phyloP scores from a whole-genome alignment of 257 asterid genomes.

The Cinchona pubescens region DNA sequence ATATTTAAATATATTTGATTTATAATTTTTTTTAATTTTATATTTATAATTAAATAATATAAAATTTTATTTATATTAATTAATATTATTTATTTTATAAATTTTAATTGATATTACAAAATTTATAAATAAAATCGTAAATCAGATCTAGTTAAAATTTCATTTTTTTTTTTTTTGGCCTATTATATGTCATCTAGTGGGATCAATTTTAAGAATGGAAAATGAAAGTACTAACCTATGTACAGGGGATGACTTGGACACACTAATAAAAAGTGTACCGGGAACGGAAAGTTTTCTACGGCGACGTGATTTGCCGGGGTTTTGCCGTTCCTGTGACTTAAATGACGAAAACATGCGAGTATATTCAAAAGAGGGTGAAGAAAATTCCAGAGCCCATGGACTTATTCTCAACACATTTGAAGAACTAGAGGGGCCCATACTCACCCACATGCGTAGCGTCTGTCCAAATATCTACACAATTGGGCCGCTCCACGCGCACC shows the following conservation, averaged over 20 bases:
- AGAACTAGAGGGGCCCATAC: constrained; percentile 49
- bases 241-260: constrained; percentile 45
- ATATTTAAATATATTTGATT: no score
- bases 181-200: no score
- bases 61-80: no score
- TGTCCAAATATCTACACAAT: constrained; percentile 52
- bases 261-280: constrained; percentile 28
- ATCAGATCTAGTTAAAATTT: no score
- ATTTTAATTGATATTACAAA: no score
- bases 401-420: constrained; percentile 61
- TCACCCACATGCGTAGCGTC: constrained; percentile 39
- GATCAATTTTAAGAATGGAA: no score
- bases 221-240: not conserved
- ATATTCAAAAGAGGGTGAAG: constrained; percentile 26
- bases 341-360: constrained; percentile 20
- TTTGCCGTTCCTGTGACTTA: constrained; percentile 22
- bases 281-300: constrained; percentile 34
- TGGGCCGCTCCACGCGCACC: constrained; percentile 60
- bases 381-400: constrained; percentile 38
- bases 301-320: constrained; percentile 35
- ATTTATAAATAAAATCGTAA: no score
- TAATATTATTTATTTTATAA: no score
- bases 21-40: no score
- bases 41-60: no score
- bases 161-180: no score